phyloP scores from a whole-genome alignment of 495 filamentous ascomycete species.

The Peziza echinospora region DNA sequence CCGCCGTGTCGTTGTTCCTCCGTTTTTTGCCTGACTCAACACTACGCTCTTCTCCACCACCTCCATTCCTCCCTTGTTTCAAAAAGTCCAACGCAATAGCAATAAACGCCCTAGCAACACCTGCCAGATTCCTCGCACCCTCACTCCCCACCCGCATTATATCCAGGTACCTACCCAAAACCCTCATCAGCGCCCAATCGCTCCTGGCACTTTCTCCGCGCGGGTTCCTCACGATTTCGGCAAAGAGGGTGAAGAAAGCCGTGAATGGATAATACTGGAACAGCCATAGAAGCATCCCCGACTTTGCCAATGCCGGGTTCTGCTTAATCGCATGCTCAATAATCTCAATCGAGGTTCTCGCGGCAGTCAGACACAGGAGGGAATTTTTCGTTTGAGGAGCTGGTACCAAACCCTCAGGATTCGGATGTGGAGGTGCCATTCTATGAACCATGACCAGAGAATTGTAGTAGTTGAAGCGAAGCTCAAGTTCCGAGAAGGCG shows the following conservation, averaged over 20 bases:
- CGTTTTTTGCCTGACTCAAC: background rate
- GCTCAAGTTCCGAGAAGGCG: background rate
- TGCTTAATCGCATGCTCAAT: constrained; percentile 13
- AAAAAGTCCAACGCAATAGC: background rate
- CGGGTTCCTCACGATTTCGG: constrained; percentile 25
- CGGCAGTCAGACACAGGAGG: constrained; percentile 12
- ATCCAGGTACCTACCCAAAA: background rate
- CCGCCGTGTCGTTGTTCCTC: background rate
- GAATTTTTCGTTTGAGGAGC: background rate
- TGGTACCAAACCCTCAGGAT: background rate
- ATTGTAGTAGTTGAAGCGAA: background rate
- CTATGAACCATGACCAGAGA: background rate
- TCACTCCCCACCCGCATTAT: background rate
- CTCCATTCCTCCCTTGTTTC: too few relatives aligned
- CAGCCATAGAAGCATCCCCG: constrained; percentile 18
- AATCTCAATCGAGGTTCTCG: constrained; percentile 11
- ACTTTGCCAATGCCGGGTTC: constrained; percentile 12
- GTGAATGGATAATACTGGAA: constrained; percentile 20
- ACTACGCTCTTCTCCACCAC: too few relatives aligned
- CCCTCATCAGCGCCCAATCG: background rate
- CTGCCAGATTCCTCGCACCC: background rate
- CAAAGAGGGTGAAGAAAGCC: constrained; percentile 24
- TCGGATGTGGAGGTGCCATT: background rate
- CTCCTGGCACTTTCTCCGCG: background rate
- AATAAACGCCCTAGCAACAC: background rate